Evolutionary conservation across 768 basidiomycete species (phyloP).

Genomic region (Lyophyllum shimeji): DNA sequence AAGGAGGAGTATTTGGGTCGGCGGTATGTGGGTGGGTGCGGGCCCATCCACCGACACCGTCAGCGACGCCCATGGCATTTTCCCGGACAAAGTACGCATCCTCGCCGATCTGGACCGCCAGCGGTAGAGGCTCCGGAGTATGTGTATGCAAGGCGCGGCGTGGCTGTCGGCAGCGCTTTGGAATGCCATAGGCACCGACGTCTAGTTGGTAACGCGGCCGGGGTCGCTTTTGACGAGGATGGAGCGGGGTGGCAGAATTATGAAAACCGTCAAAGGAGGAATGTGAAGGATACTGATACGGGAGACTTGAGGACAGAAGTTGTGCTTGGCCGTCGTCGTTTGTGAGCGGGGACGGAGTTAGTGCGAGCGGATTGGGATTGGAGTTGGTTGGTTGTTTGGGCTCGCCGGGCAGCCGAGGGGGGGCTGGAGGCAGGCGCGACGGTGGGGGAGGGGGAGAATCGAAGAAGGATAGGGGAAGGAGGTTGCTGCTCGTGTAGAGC

Average conservation of each 20-base stretch:
- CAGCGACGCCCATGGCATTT: conserved; percentile 91
- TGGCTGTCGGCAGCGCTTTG: conserved; percentile 49
- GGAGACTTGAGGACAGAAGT: not conserved
- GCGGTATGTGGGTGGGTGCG: conserved; percentile 4
- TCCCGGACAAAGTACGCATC: conserved; percentile 85
- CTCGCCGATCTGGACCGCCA: conserved; percentile 84
- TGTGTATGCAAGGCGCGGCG: conserved; percentile 24
- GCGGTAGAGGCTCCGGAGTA: conserved; percentile 31
- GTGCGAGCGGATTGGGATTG: conserved; percentile 12
- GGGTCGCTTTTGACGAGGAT: not conserved
- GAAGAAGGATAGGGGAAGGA: conserved; percentile 21
- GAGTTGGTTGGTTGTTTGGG: conserved; percentile 1
- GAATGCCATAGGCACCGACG: conserved; percentile 83
- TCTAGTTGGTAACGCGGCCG: conserved; percentile 48
- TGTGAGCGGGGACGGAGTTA: not conserved
- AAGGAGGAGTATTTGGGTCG: conserved; percentile 15
- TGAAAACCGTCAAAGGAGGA: not conserved
- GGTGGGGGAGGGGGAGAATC: conserved; percentile 22
- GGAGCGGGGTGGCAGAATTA: not conserved
- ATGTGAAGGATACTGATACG: conserved; percentile 1
- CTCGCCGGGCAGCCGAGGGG: conserved; percentile 3
- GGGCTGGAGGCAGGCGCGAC: conserved; percentile 15
- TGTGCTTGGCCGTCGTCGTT: not conserved
- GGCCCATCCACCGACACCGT: conserved; percentile 94
- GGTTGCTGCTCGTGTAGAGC: conserved; percentile 35